These are phyloP conservation scores for Nepenthes alata DNA, from an alignment of 179 eudicot species.

Conservation along the genomic window DNA sequence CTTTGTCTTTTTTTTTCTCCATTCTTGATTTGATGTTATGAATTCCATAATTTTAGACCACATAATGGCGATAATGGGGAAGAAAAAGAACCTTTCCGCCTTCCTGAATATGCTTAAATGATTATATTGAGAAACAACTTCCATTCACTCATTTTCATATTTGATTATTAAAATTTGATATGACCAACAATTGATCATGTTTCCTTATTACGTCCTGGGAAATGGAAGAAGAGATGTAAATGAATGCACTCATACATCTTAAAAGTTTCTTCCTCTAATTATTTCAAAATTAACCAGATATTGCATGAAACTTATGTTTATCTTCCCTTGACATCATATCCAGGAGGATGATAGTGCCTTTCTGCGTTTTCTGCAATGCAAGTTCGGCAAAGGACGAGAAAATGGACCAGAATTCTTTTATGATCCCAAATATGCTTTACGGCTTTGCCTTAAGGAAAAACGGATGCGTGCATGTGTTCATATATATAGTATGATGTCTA, in stretches of 20 bases:
- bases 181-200: too few species aligned
- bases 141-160: too few species aligned
- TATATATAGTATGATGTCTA: conserved; percentile 97
- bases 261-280: not conserved
- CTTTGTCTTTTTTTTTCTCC: too few species aligned
- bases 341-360: conserved; percentile 95
- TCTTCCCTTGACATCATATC: conserved; percentile 10
- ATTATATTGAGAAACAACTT: too few species aligned
- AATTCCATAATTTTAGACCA: too few species aligned
- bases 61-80: too few species aligned
- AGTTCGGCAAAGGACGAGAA: conserved; percentile 76
- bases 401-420: conserved; percentile 85
- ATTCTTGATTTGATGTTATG: too few species aligned
- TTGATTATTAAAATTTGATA: too few species aligned
- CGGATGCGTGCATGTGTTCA: conserved; percentile 99
- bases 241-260: not conserved
- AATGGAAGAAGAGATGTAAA: too few species aligned
- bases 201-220: too few species aligned
- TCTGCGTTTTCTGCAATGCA: conserved; percentile 85
- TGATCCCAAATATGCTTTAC: conserved; percentile 95
- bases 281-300: not conserved
- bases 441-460: conserved; percentile 89
- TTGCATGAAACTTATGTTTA: not conserved
- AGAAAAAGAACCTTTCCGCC: too few species aligned
- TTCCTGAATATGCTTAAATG: too few species aligned